Evolutionary conservation across 2,329 filamentous ascomycete genomes (phyloP).

Genomic region (Talaromyces pinophilus): DNA sequence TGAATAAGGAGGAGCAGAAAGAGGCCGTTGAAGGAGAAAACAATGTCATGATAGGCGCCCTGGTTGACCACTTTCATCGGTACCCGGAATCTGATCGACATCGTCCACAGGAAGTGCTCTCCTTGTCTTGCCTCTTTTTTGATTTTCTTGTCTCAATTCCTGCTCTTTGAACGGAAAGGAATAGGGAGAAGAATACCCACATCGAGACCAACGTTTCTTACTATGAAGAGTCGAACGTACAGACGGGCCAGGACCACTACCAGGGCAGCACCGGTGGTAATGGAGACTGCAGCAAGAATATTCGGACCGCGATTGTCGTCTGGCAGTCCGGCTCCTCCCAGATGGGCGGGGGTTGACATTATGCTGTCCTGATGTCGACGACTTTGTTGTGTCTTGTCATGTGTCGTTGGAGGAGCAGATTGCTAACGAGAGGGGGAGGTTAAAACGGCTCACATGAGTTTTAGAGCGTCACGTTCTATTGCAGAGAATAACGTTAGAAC

Average conservation of each 20-base stretch:
- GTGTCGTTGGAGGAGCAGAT: not conserved
- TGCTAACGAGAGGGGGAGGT: not conserved
- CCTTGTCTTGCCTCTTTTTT: not conserved
- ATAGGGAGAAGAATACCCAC: slow-evolving; percentile 14
- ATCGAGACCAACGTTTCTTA: slow-evolving; percentile 28
- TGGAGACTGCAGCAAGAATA: not conserved
- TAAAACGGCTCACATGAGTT: not conserved
- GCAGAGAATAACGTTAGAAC: not conserved
- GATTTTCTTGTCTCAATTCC: not conserved
- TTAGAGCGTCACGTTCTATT: not conserved
- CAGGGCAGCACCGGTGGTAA: slow-evolving; percentile 3
- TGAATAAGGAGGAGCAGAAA: not conserved
- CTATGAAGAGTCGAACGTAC: slow-evolving; percentile 30
- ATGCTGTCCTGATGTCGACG: not conserved
- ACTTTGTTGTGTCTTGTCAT: not conserved
- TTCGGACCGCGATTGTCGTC: slow-evolving; percentile 1
- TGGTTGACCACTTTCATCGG: not conserved
- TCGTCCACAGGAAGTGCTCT: not conserved
- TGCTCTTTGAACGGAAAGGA: not conserved
- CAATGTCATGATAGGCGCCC: not conserved
- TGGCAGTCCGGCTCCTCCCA: not conserved
- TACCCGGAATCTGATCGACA: not conserved
- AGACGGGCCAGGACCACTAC: slow-evolving; percentile 26
- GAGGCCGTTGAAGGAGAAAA: not conserved
- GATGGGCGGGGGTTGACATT: slow-evolving; percentile 1